Base-by-base conservation (phyloP, 495 filamentous ascomycete species). In the Evansstolkia leycettana region DNA sequence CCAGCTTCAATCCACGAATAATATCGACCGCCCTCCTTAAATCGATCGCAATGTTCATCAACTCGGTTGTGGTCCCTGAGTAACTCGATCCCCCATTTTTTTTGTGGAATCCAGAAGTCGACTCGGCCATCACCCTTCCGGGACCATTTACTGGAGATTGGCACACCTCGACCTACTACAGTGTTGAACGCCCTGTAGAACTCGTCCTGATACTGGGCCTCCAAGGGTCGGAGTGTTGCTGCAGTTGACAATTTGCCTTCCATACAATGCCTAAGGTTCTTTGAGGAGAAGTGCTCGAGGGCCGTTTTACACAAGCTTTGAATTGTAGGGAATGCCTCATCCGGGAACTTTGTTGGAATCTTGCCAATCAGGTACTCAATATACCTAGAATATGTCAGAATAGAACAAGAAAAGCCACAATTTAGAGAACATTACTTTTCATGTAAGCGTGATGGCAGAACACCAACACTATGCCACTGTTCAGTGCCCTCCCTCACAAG, bases 141-240 rank as follows among this genome's bases (percentile, higher is more conserved):
- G 7, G 48, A 41, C 48, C 42, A 52, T 34, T 46, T 39, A 17
- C 26, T 40, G 24, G 18, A 45, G 14, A 48, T 35, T 33, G 42
- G 42, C 25, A 48, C 42, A 33, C 39, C 46, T 31, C 36, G 27
- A 30, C 45, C 48, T 24, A 31, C 41, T 32, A 52, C 14, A 18
- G 7, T 20, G 20, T 39, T 42, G 28, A 43, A 47, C 18, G 25
- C 31, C 28, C 31, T 32, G 20, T 47, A 50, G 39, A 43, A 50
- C 15, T 50, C 43, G 33, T 45, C 47, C 33, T 47, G 48, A 38
- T 48, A 51, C 24, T 51, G 45, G 14, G 41, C 41, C 20, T 46
- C 48, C 11, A 51, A 5, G 7, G 41, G 45, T 28, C 33, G 37
- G 19, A 13, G 26, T 39, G 38, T 30, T 17, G 31, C 28, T 20